Evolutionary conservation across 2,329 filamentous ascomycete genomes (phyloP), one percentile per base, ranked within the genome.

Genomic region (Rhinocladiella mackenziei): DNA sequence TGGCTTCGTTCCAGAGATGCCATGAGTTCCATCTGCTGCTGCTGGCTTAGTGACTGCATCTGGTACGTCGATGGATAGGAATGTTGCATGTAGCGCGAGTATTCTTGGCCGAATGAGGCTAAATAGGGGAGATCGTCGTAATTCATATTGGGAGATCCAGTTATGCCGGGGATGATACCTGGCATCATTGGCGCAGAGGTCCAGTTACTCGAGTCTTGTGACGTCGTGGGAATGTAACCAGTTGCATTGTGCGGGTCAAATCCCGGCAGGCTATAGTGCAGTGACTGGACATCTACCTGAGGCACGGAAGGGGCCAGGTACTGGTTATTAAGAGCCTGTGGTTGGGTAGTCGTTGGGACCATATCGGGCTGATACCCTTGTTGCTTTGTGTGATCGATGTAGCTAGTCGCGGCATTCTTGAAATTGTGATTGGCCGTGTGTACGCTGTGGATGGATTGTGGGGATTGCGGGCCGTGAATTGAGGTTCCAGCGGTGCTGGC

Each of bases 11-110:
- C 85, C 23, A 94, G 74, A 36, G 81, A 81, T 43, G 82, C 80
- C 84, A 94, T 88, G 26, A 94, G 70, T 68, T 94, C 86, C 51
- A 83, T 68, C 65, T 92, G 87, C 64, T 94, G 86, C 58, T 87
- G 78, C 52, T 89, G 83, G 47, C 81, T 89, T 22, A 94, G 70
- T 47, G 73, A 73, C 75, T 85, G 53, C 81, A 87, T 57, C 79
- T 80, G 47, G 74, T 76, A 60, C 59, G 71, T 63, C 48, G 67
- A 60, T 20, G 66, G 67, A 44, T 67, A 69, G 8, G 67, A 65
- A 33, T 71, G 68, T 31, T 69, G 66, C 52, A 69, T 66, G 49
- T 71, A 71, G 32, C 69, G 67, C 13, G 68, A 71, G 46, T 71
- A 71, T 40, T 71, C 69, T 34, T 69, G 67, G 6, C 65, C 68